Evolutionary conservation across 163 green algal species (phyloP).

Genomic region (Scenedesmus sp.): DNA sequence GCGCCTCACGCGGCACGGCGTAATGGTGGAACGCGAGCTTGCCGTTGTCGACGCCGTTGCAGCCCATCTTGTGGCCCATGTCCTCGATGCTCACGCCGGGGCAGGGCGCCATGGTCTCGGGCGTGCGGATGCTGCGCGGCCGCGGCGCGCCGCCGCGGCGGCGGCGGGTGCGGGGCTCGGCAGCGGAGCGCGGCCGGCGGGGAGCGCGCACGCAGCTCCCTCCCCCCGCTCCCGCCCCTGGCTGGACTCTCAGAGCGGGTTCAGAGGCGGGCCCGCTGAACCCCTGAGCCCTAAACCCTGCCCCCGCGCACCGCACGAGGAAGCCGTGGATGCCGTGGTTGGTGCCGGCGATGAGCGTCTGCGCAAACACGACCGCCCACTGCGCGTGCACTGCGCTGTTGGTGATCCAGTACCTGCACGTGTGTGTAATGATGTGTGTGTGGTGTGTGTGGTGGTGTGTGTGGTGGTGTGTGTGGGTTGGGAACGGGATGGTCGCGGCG

Average conservation of each 20-base stretch:
- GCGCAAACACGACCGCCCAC: conserved; percentile 90
- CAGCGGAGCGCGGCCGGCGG: too few relatives aligned
- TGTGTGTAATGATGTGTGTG: too few relatives aligned
- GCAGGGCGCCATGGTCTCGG: conserved; percentile 76
- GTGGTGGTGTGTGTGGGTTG: too few relatives aligned
- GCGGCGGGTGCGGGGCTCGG: too few relatives aligned
- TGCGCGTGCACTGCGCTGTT: conserved; percentile 90
- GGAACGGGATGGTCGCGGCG: too few relatives aligned
- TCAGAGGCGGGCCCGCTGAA: too few relatives aligned
- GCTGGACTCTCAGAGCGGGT: too few relatives aligned
- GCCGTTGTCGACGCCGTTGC: conserved; percentile 94
- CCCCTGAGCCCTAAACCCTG: too few relatives aligned
- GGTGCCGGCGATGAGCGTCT: conserved; percentile 71
- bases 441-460: too few relatives aligned
- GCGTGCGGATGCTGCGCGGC: conserved; percentile 60
- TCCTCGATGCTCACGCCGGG: conserved; percentile 87
- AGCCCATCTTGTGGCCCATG: conserved; percentile 96
- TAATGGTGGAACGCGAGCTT: conserved; percentile 92
- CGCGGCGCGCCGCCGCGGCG: too few relatives aligned
- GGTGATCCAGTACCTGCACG: conserved; percentile 90
- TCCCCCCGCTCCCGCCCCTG: too few relatives aligned
- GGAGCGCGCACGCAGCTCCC: too few relatives aligned
- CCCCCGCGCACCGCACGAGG: conserved; percentile 69
- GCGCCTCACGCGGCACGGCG: conserved; percentile 73
- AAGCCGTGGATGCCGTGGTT: conserved; percentile 93